Evolutionary conservation across 176 grass and related monocot species (phyloP).

Genomic region (Musa troglodytarum): DNA sequence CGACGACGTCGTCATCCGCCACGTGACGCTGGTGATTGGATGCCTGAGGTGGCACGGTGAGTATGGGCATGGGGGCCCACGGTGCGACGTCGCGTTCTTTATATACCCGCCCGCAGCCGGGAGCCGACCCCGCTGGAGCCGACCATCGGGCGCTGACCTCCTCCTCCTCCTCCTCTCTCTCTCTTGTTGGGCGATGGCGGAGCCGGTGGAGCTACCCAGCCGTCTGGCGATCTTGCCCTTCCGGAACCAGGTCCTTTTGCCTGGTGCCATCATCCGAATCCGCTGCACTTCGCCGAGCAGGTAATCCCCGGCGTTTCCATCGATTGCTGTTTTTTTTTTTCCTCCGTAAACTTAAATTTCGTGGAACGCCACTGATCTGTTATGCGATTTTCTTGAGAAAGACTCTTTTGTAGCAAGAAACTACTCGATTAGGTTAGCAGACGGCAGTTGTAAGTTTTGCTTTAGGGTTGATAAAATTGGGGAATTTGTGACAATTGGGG

Average conservation of each 20-base stretch:
- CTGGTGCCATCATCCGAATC: slow-evolving; percentile 91
- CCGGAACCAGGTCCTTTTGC: slow-evolving; percentile 90
- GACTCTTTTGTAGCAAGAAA: background rate
- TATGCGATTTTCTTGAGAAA: background rate
- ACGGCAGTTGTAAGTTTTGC: background rate
- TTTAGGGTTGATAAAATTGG: background rate
- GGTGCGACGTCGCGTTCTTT: background rate
- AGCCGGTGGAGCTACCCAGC: slow-evolving; percentile 66
- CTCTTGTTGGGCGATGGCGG: slow-evolving; percentile 39
- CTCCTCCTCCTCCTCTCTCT: background rate
- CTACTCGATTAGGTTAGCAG: background rate
- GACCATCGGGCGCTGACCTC: background rate
- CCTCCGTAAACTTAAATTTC: background rate
- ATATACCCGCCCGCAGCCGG: background rate
- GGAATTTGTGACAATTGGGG: background rate
- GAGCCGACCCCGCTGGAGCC: background rate
- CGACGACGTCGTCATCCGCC: no score
- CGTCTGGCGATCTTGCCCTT: slow-evolving; percentile 89
- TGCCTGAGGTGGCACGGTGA: no score
- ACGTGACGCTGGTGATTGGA: no score
- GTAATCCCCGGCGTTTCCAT: slow-evolving; percentile 10
- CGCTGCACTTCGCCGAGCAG: slow-evolving; percentile 92
- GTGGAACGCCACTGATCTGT: background rate
- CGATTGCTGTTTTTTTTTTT: no score
- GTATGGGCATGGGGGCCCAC: background rate